phyloP scores from a whole-genome alignment of 305 asterid genomes.

The Plantago lanceolata region DNA sequence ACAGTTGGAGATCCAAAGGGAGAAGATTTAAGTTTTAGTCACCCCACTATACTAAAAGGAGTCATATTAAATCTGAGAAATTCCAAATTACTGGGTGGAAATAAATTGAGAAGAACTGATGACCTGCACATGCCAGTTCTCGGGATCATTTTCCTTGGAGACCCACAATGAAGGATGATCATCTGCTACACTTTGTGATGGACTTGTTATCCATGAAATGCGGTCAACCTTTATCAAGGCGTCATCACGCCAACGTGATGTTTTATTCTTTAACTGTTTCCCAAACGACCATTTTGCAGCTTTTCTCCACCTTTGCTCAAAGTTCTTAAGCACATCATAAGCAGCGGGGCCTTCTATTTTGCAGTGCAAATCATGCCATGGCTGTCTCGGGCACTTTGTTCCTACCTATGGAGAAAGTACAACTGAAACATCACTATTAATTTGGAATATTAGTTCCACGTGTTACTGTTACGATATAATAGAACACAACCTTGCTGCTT shows the following conservation, averaged over 20 bases:
- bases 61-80: not conserved
- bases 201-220: conserved; percentile 76
- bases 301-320: conserved; percentile 90
- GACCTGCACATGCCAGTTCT: conserved; percentile 94
- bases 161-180: conserved; percentile 68
- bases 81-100: not conserved
- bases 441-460: not conserved
- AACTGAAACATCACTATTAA: conserved; percentile 5
- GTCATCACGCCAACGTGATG: conserved; percentile 82
- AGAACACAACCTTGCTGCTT: not conserved
- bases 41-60: not conserved
- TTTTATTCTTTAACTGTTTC: conserved; percentile 43
- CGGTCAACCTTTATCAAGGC: conserved; percentile 72
- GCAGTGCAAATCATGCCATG: conserved; percentile 96
- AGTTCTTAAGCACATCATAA: conserved; percentile 85
- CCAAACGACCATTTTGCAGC: conserved; percentile 85
- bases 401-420: conserved; percentile 47
- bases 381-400: conserved; percentile 75
- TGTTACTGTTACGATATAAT: not conserved
- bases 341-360: conserved; percentile 94
- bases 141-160: conserved; percentile 61
- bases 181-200: conserved; percentile 43
- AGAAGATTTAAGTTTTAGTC: no score
- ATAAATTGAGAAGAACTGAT: not conserved
- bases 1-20: no score